A percentile compares a stretch with the other conserved stretches of the same genome.
These are phyloP conservation scores for Madurella mycetomatis DNA, from an alignment of 2,329 filamentous ascomycete genomes.

Conservation along the genomic window DNA sequence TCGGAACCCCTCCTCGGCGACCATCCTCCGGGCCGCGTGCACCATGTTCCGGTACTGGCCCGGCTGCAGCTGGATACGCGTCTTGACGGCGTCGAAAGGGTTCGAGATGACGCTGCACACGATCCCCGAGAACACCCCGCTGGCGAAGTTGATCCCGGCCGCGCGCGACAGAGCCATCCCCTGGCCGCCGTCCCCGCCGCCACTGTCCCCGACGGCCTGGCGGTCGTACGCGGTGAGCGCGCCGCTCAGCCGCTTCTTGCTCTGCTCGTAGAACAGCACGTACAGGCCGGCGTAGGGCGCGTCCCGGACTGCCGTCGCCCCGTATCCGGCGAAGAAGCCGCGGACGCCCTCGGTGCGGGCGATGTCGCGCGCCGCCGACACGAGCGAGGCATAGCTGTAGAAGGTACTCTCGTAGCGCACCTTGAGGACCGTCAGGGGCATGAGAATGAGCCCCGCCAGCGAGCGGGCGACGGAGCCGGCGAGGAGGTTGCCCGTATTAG, in stretches of 20 bases:
- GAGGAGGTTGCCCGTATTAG: slow-evolving; percentile 76
- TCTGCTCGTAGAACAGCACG: slow-evolving; percentile 86
- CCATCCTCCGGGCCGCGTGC: slow-evolving; percentile 71
- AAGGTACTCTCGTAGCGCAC: slow-evolving; percentile 89
- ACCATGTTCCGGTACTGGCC: slow-evolving; percentile 76
- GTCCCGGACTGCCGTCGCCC: slow-evolving; percentile 86
- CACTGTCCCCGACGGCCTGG: not conserved
- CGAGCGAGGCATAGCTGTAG: slow-evolving; percentile 76
- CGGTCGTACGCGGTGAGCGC: slow-evolving; percentile 15
- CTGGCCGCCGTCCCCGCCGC: not conserved
- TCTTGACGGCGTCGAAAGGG: slow-evolving; percentile 96
- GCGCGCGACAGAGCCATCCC: slow-evolving; percentile 41
- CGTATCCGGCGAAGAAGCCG: slow-evolving; percentile 91
- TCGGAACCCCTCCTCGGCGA: slow-evolving; percentile 72
- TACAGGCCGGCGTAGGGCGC: slow-evolving; percentile 97
- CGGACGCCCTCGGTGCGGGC: slow-evolving; percentile 65
- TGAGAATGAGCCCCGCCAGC: slow-evolving; percentile 83
- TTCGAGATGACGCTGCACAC: slow-evolving; percentile 87
- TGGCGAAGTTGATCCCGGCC: slow-evolving; percentile 77
- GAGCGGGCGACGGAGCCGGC: slow-evolving; percentile 82
- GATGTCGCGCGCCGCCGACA: slow-evolving; percentile 70
- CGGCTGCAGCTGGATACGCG: slow-evolving; percentile 86
- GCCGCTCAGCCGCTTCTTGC: slow-evolving; percentile 59
- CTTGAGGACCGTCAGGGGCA: slow-evolving; percentile 95
- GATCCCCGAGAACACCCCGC: slow-evolving; percentile 74